Evolutionary conservation across 495 filamentous ascomycete genomes (phyloP).

Genomic region (Annulohypoxylon moriforme): DNA sequence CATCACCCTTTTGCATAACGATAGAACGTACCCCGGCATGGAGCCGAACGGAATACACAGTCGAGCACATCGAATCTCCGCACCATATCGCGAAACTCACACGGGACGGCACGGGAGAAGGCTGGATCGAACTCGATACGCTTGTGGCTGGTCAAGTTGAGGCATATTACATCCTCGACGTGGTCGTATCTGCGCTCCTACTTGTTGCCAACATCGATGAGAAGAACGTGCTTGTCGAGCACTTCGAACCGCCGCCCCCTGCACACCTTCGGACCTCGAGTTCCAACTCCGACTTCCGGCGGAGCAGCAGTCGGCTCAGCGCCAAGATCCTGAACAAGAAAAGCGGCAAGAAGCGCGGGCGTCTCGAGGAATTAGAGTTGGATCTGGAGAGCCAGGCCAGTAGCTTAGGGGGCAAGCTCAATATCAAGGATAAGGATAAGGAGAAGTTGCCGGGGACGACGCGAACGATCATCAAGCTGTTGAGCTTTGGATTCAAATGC

Average conservation of each 20-base stretch:
- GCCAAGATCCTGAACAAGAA: constrained; percentile 35
- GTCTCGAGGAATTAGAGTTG: constrained; percentile 65
- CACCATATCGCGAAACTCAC: constrained; percentile 61
- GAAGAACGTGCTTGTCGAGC: constrained; percentile 57
- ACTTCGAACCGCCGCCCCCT: constrained; percentile 64
- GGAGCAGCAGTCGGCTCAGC: constrained; percentile 47
- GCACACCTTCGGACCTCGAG: constrained; percentile 36
- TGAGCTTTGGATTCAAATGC: constrained; percentile 58
- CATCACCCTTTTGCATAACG: constrained; percentile 66
- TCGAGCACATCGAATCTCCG: constrained; percentile 71
- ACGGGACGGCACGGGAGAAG: constrained; percentile 63
- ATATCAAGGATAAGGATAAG: constrained; percentile 48
- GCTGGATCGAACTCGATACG: constrained; percentile 66
- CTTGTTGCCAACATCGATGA: constrained; percentile 75
- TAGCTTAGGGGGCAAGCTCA: constrained; percentile 53
- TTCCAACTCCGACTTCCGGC: constrained; percentile 37
- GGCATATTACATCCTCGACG: constrained; percentile 80
- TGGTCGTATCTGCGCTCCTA: constrained; percentile 73
- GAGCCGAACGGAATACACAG: constrained; percentile 68
- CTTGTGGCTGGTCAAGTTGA: constrained; percentile 61
- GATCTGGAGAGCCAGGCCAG: constrained; percentile 66
- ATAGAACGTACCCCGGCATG: constrained; percentile 62
- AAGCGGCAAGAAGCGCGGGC: constrained; percentile 50
- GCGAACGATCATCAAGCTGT: constrained; percentile 53
- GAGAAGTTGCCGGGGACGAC: constrained; percentile 56